Percentiles rank a stretch among this genome's conserved stretches.
Conservation (phyloP, 768 basidiomycete species). For the Boletus tomentosulus region DNA sequence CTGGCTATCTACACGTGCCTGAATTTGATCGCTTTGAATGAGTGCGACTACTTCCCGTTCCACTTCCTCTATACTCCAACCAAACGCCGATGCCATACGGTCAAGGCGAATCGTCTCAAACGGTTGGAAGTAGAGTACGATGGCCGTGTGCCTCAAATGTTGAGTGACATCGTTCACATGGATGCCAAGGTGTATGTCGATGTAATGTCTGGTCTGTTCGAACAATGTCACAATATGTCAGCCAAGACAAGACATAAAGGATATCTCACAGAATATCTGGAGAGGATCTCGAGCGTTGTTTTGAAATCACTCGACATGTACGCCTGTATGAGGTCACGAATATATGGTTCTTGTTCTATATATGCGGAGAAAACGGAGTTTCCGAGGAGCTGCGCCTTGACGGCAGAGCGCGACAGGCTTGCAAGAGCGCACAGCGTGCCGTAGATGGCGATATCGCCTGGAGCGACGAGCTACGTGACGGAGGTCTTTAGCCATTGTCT, state of each 20-base stretch:
- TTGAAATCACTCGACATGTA: conserved; percentile 89
- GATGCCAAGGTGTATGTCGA: conserved; percentile 71
- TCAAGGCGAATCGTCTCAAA: conserved; percentile 82
- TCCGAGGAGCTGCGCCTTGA: conserved; percentile 65
- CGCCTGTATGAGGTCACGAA: conserved; percentile 80
- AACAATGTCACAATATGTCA: background rate
- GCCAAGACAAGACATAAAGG: background rate
- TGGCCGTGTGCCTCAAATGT: conserved; percentile 70
- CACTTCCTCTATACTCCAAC: conserved; percentile 69
- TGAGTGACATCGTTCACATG: conserved; percentile 65
- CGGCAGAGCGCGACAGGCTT: conserved; percentile 60
- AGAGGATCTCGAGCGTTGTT: conserved; percentile 69
- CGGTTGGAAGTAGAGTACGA: conserved; percentile 88
- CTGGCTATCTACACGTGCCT: conserved; percentile 83
- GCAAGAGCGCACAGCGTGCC: conserved; percentile 82
- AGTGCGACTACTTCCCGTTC: conserved; percentile 71
- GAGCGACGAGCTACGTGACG: conserved; percentile 53
- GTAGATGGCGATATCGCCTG: conserved; percentile 84
- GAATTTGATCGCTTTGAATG: conserved; percentile 73
- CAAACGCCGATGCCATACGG: conserved; percentile 84
- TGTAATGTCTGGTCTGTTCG: conserved; percentile 65
- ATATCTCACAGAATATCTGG: conserved; percentile 59
- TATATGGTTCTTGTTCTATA: conserved; percentile 82
- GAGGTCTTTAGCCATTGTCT: background rate
- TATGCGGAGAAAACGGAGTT: conserved; percentile 69